A percentile compares a stretch with the other conserved stretches of the same genome.
phyloP scores from a whole-genome alignment of 2,329 filamentous ascomycete genomes.

The Phymatotrichopsis omnivora region DNA sequence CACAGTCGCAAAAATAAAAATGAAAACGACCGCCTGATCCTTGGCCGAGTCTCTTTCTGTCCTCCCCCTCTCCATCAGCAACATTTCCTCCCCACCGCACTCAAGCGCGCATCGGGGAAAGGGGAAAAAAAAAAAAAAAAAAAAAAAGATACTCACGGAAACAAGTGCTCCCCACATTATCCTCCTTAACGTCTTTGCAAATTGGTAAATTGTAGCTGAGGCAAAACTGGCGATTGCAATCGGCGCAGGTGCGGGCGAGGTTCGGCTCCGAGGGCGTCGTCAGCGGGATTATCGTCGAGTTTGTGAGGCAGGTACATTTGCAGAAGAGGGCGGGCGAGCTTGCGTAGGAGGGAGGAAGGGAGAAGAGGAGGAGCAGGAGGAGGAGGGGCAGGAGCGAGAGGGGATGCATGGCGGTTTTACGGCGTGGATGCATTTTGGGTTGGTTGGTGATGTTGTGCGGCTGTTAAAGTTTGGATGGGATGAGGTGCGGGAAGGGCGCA shows the following conservation, averaged over 20 bases:
- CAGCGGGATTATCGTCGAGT: constrained; percentile 58
- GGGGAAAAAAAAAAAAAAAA: not conserved
- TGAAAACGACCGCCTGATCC: constrained; percentile 54
- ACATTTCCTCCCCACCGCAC: not conserved
- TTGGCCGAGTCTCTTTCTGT: constrained; percentile 56
- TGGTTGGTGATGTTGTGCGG: constrained; percentile 3
- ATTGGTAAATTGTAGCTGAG: constrained; percentile 51
- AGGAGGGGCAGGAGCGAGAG: not conserved
- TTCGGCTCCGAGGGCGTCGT: constrained; percentile 30
- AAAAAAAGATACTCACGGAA: constrained; percentile 43
- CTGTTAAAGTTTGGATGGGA: not conserved
- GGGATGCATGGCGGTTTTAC: constrained; percentile 13
- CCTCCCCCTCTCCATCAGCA: constrained; percentile 10
- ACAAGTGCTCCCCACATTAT: constrained; percentile 55
- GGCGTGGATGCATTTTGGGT: constrained; percentile 7
- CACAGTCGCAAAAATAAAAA: constrained; percentile 55
- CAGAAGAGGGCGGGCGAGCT: constrained; percentile 42
- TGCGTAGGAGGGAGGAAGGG: constrained; percentile 13
- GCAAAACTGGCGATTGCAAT: constrained; percentile 60
- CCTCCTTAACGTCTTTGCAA: constrained; percentile 51
- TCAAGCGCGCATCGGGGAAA: not conserved
- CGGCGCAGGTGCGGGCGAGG: constrained; percentile 46
- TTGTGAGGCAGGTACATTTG: constrained; percentile 60
- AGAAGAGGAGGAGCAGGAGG: constrained; percentile 10
- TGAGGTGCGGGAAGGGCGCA: constrained; percentile 1